These are phyloP conservation scores for Hibiscus syriacus DNA, from an alignment of 345 rosid genomes.

Conservation along the genomic window DNA sequence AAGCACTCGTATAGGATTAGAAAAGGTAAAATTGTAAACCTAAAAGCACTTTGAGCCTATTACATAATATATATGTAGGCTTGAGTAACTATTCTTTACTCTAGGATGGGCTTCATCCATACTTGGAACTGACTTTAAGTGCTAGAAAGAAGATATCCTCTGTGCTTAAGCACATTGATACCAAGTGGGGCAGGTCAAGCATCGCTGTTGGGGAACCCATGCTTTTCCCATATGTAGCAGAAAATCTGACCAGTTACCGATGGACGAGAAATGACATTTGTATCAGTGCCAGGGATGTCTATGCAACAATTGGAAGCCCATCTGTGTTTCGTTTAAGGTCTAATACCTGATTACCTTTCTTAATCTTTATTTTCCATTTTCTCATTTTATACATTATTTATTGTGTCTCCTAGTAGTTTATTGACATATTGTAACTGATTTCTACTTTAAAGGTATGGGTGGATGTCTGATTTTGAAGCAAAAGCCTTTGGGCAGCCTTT, in stretches of 20 bases:
- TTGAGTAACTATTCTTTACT: not conserved
- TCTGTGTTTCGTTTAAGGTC: too few relatives aligned
- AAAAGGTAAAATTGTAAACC: conserved; percentile 43
- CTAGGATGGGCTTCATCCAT: conserved; percentile 82
- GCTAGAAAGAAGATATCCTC: too few relatives aligned
- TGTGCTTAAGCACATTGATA: too few relatives aligned
- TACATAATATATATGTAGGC: not conserved
- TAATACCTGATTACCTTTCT: conserved; percentile 3
- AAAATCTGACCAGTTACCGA: conserved; percentile 22
- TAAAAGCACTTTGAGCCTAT: not conserved
- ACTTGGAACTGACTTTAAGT: conserved; percentile 76
- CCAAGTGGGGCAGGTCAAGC: conserved; percentile 64
- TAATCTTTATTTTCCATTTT: not conserved
- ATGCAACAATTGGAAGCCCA: too few relatives aligned
- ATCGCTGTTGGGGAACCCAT: conserved; percentile 51
- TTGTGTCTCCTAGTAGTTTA: not conserved
- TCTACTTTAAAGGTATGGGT: conserved; percentile 62
- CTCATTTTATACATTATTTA: not conserved
- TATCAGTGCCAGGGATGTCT: conserved; percentile 47
- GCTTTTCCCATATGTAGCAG: conserved; percentile 44
- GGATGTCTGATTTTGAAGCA: conserved; percentile 39
- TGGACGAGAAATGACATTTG: conserved; percentile 47
- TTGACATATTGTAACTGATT: conserved; percentile 11
- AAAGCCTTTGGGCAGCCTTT: conserved; percentile 21
- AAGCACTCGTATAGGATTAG: conserved; percentile 47